Conservation (phyloP, 257 asterid species). For the Solanum boliviense region DNA sequence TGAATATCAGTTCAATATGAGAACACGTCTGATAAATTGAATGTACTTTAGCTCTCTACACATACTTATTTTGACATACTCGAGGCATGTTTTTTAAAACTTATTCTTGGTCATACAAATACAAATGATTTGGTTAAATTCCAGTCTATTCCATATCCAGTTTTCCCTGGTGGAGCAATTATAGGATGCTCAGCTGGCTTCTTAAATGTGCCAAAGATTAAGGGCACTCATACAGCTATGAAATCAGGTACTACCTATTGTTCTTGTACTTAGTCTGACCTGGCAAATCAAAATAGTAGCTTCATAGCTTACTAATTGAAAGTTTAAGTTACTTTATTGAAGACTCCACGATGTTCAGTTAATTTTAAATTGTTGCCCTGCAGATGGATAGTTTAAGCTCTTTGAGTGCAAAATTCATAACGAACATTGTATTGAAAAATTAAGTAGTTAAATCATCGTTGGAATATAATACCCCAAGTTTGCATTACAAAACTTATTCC, state of each 20-base stretch:
- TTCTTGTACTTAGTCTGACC: not conserved
- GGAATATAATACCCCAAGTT: not conserved
- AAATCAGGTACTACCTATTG: constrained; percentile 62
- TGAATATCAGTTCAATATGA: not conserved
- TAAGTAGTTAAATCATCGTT: not conserved
- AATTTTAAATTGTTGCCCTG: not conserved
- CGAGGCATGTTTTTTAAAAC: not conserved
- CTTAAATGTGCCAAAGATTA: constrained; percentile 89
- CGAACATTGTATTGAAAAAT: not conserved
- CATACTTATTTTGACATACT: not conserved
- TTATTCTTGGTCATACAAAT: constrained; percentile 8
- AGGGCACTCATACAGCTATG: constrained; percentile 98
- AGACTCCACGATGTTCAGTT: not conserved
- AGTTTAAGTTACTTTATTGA: not conserved
- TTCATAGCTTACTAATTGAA: not conserved
- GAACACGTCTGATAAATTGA: not conserved
- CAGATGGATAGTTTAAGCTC: not conserved
- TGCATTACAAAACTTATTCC: not conserved
- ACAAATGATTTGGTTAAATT: constrained; percentile 54
- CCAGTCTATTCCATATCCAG: constrained; percentile 98
- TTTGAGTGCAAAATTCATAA: not conserved
- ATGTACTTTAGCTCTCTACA: not conserved
- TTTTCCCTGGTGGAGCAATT: constrained; percentile 98
- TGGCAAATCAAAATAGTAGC: not conserved
- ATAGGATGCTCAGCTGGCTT: constrained; percentile 99